Evolutionary conservation across 2,329 filamentous ascomycete genomes (phyloP), one percentile per base, ranked within the genome.

Genomic region (Clarireedia paspali): DNA sequence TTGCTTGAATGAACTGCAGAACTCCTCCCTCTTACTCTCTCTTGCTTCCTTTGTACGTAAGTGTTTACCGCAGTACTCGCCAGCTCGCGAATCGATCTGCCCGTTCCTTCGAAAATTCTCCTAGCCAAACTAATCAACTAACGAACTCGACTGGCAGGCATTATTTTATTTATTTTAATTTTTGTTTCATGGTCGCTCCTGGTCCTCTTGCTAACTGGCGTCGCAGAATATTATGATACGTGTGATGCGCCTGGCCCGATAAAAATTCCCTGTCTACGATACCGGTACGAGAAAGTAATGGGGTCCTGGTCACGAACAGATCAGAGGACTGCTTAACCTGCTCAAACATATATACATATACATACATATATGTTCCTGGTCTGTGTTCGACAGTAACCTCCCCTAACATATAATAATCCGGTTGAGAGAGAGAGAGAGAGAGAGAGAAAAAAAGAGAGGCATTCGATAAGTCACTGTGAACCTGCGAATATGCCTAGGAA

Each of bases 151-250:
- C 20, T 20, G 27, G 27, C 40, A 5, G n/a, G n/a, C 40, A 10
- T 44, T 23, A n/a, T 44, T 44, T 20, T 20, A 57, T 55, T 51
- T 58, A 59, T 59, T 51, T 47, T 45, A 56, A 40, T n/a, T 52
- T 30, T 46, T 24, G 62, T 65, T 63, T 66, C 63, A 64, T 59
- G 59, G 58, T 50, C 50, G 30, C 47, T 63, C 62, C 64, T 58
- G 60, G 64, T 63, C 62, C 36, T 57, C 60, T 57, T 5, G 58
- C 53, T 56, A 56, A 61, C 60, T 55, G 57, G 62, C 60, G 61
- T 65, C 60, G 59, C 63, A 65, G 63, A 59, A 61, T 63, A 65
- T 66, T 66, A 67, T 67, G 64, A 66, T 65, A 63, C 64, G 57
- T 55, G 52, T 63, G 65, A 66, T 65, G 64, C 64, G 59, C 58